Conservation (phyloP, 2,329 filamentous ascomycete genomes). For the Colletotrichum navitas region DNA sequence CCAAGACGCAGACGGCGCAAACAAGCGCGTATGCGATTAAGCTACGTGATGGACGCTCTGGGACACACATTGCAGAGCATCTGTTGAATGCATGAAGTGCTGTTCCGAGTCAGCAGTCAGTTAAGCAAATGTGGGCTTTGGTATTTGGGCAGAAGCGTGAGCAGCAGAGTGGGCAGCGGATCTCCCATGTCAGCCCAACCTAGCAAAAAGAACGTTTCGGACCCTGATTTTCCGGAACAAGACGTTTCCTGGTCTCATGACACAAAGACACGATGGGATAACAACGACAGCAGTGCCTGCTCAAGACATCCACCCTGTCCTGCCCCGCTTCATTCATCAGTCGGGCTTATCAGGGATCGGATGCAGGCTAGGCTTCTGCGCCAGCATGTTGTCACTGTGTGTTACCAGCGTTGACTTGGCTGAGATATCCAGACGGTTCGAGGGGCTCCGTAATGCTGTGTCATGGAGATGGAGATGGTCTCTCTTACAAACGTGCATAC, state of each 20-base stretch:
- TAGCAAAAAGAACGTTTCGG: constrained; percentile 10
- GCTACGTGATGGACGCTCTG: neutral
- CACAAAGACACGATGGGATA: constrained; percentile 3
- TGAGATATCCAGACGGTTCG: neutral
- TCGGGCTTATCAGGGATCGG: constrained; percentile 3
- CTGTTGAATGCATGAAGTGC: neutral
- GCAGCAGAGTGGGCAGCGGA: neutral
- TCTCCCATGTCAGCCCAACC: constrained; percentile 20
- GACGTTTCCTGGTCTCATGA: neutral
- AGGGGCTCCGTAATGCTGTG: neutral
- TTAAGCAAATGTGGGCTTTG: constrained; percentile 27
- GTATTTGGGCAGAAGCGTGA: neutral
- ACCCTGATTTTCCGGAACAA: constrained; percentile 25
- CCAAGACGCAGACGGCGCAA: neutral
- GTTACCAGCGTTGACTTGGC: neutral
- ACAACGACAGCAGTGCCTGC: neutral
- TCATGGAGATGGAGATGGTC: neutral
- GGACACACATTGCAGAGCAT: neutral
- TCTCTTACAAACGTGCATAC: neutral
- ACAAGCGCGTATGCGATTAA: neutral
- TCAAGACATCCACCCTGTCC: neutral
- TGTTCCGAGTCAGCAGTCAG: constrained; percentile 29
- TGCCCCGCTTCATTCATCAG: constrained; percentile 11
- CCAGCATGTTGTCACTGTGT: neutral
- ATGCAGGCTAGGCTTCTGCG: constrained; percentile 18